Base-by-base conservation (phyloP, 2,329 filamentous ascomycete species). In the Pyricularia sp. region DNA sequence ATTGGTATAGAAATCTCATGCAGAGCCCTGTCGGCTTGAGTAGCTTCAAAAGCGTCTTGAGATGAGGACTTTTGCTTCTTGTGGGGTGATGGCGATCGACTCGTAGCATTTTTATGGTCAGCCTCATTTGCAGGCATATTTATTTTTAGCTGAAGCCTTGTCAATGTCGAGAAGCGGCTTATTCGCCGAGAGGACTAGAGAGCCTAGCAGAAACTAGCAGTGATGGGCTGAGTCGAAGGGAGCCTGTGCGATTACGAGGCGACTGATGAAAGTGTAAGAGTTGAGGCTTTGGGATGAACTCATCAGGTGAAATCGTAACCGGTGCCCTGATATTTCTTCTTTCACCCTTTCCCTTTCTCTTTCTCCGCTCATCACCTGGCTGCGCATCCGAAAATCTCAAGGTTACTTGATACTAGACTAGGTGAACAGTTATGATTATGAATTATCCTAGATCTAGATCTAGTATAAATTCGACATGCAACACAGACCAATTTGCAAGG, bases 11-110 rank as follows among this genome's bases (percentile, higher is more conserved):
- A 49, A 49, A 19, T 49, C 40, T 49, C 40, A 49, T 49, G 40
- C 40, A 4, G 7, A 49, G 40, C 40, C 40, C 40, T 49, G 16
- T n/a, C 19, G 16, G 40, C 19, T 3, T 49, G 5, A n/a, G 40
- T 49, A n/a, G 40, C 40, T 19, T 49, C 19, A 19, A n/a, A 19
- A n/a, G 62, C 3, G 16, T 40, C 7, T n/a, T 63, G 53, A 63
- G 65, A 66, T 69, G 6, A 19, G 1, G 16, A 19, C 24, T 40
- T 16, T 64, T 49, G 40, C 40, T 49, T 49, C 35, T 44, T 19
- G 40, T 49, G 16, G 40, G 40, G 40, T 49, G 40, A n/a, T 49
- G 40, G 40, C 7, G 19, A 49, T 49, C 40, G 40, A 49, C 40
- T 49, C 40, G 40, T 49, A 49, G 40, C 40, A n/a, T 49, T 49